Evolutionary conservation across 805 yeast genomes (phyloP), one percentile per base, ranked within the genome.

Genomic region (Metschnikowia henanensis): DNA sequence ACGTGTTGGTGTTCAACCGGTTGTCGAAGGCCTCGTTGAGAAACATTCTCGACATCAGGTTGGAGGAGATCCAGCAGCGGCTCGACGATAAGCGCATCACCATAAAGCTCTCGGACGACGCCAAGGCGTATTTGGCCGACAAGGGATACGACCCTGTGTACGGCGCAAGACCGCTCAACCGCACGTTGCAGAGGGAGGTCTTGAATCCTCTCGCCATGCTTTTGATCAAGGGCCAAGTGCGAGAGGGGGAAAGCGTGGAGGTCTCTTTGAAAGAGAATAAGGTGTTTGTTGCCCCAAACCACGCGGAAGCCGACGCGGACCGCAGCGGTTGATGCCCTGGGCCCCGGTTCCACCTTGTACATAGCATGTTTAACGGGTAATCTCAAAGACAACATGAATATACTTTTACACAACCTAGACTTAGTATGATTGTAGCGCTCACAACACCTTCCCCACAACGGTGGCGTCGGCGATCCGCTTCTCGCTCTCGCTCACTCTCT

Each of bases 131-230:
- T 84, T 71, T 94, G 30, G 82, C 92, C 4, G 81, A 84, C 22
- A 73, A 85, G 52, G 99, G 99, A 3, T 94, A 92, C 62, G 97
- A 92, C 59, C 87, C 88, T 25, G 65, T 83, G 33, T 94, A 92
- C 59, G 99, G 99, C 55, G 99, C 99, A 0, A 80, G 99, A 60
- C 99, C 99, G 9, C 75, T 94, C 63, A 92, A 94, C 72, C 79
- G 99, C 57, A 76, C 90, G 40, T 81, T 92, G 47, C 96, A 90
- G 62, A 87, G 84, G 70, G 68, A 76, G 50, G 61, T 94, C n/a
- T 72, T 94, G 64, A 91, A 91, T 61, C 96, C 97, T 19, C 76
- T 94, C 79, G 95, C 98, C 3, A 74, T 79, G 57, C 69, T 76
- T 55, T 61, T 94, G 72, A 79, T 94, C 49, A 82, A 81, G 59